A percentile compares a stretch with the other conserved stretches of the same genome.
Evolutionary conservation across 768 basidiomycete species (phyloP).

Genomic region (Glaciozyma martinii): DNA sequence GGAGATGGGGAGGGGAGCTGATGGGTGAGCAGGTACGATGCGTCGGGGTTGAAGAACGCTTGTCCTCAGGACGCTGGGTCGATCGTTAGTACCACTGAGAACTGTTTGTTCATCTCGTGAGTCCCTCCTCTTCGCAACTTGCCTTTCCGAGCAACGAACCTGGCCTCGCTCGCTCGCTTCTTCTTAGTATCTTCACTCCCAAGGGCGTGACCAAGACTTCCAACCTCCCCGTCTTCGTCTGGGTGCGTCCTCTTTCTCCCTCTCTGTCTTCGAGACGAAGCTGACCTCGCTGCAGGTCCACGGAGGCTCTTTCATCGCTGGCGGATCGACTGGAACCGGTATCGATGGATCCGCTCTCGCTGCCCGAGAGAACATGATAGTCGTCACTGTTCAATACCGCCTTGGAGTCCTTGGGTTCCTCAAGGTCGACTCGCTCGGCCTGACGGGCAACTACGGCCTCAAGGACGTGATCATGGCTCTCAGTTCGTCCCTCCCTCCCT

Average conservation of each 20-base stretch:
- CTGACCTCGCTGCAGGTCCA: conserved; percentile 55
- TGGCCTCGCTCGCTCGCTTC: background rate
- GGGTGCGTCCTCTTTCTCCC: conserved; percentile 31
- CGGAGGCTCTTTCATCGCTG: conserved; percentile 68
- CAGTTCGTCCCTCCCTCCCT: conserved; percentile 15
- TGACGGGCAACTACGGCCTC: conserved; percentile 56
- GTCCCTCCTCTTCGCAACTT: too few relatives aligned
- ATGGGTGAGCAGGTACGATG: conserved; percentile 13
- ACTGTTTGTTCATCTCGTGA: too few relatives aligned
- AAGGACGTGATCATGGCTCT: conserved; percentile 60
- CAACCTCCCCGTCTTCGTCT: conserved; percentile 38
- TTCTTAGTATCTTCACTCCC: conserved; percentile 55
- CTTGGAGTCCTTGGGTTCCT: conserved; percentile 56
- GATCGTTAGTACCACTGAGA: too few relatives aligned
- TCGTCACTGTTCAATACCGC: conserved; percentile 74
- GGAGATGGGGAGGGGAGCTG: background rate
- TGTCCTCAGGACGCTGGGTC: too few relatives aligned
- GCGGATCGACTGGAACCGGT: conserved; percentile 61
- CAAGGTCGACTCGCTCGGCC: conserved; percentile 21
- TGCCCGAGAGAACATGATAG: conserved; percentile 59
- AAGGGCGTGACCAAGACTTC: background rate
- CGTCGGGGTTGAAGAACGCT: conserved; percentile 30
- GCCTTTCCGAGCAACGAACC: too few relatives aligned
- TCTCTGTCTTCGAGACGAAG: background rate
- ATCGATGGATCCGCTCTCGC: conserved; percentile 72